phyloP scores from a whole-genome alignment of 2,329 filamentous ascomycete genomes.

The Fusarium udum region DNA sequence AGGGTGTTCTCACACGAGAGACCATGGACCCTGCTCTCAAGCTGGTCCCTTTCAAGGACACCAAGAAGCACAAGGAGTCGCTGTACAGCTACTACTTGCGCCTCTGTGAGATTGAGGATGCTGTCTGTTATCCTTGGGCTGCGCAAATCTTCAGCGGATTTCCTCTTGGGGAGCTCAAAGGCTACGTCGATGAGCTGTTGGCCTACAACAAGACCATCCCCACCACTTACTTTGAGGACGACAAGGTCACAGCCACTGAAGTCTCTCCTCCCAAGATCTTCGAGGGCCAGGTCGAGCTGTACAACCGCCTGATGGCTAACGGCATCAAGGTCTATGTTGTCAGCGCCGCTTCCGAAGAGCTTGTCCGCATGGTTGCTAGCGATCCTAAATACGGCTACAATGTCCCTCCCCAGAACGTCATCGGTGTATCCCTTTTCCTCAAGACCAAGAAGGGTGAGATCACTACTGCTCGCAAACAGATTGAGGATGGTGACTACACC shows the following conservation, averaged over 20 bases:
- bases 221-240: constrained; percentile 50
- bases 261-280: constrained; percentile 51
- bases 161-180: constrained; percentile 56
- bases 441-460: constrained; percentile 44
- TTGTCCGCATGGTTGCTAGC: constrained; percentile 57
- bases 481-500: constrained; percentile 50
- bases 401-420: constrained; percentile 55
- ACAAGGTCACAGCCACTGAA: constrained; percentile 41
- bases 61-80: constrained; percentile 49
- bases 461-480: constrained; percentile 53
- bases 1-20: constrained; percentile 53
- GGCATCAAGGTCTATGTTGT: constrained; percentile 57
- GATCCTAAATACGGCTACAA: constrained; percentile 58
- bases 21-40: constrained; percentile 52
- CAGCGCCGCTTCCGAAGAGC: constrained; percentile 54
- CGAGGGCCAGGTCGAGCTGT: constrained; percentile 54
- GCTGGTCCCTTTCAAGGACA: constrained; percentile 55
- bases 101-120: constrained; percentile 53
- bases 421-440: constrained; percentile 54
- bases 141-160: constrained; percentile 55
- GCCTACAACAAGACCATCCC: constrained; percentile 51
- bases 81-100: constrained; percentile 58
- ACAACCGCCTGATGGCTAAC: constrained; percentile 54
- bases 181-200: constrained; percentile 59
- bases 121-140: constrained; percentile 55